A percentile compares a stretch with the other conserved stretches of the same genome.
phyloP scores from a whole-genome alignment of 441 rosid species.

The Dalechampia spathulata region DNA sequence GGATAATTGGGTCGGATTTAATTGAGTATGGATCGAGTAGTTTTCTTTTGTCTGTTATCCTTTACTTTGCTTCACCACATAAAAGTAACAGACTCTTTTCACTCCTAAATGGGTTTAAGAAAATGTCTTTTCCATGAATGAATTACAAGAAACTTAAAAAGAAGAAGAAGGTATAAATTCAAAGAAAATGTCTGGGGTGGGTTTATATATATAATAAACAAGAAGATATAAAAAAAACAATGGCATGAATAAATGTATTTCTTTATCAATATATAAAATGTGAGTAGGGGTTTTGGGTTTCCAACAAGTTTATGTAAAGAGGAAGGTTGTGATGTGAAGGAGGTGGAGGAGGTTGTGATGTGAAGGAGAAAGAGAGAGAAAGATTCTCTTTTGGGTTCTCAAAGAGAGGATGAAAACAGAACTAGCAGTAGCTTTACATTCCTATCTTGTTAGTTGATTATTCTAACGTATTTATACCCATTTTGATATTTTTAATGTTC shows the following conservation, averaged over 20 bases:
- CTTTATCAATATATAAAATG: too few species aligned
- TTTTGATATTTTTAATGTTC: too few species aligned
- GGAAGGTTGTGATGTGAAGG: constrained; percentile 10
- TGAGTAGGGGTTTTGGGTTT: too few species aligned
- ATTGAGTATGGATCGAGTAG: not conserved
- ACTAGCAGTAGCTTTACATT: constrained; percentile 20
- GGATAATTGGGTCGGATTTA: not conserved
- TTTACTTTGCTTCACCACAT: constrained; percentile 13
- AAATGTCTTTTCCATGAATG: constrained; percentile 9
- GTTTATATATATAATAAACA: too few species aligned
- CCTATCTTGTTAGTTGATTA: constrained; percentile 33
- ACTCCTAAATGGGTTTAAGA: not conserved
- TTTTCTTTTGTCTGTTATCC: not conserved
- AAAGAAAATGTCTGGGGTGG: not conserved
- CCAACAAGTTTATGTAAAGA: too few species aligned
- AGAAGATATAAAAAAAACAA: too few species aligned
- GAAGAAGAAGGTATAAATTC: constrained; percentile 16
- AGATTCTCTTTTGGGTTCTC: not conserved
- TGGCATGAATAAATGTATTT: too few species aligned
- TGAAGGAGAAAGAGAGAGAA: not conserved
- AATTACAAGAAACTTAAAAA: constrained; percentile 16
- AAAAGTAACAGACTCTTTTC: not conserved
- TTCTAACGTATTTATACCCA: constrained; percentile 3
- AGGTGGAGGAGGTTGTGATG: too few species aligned
- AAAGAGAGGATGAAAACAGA: not conserved